Percentiles rank a stretch among this genome's conserved stretches.
phyloP scores from a whole-genome alignment of 1,139 yeast species.

The Zygotorulaspora mrakii region DNA sequence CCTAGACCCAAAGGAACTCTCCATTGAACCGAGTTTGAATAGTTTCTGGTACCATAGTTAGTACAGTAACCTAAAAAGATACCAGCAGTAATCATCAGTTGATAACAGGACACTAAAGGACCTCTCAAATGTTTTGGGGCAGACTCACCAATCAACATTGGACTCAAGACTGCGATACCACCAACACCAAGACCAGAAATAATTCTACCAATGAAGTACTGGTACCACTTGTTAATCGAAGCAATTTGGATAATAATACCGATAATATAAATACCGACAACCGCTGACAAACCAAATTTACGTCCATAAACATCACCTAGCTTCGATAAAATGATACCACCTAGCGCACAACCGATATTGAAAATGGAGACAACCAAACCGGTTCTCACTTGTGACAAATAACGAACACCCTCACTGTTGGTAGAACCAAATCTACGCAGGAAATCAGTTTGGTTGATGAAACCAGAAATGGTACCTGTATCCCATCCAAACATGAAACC shows the following conservation, averaged over 20 bases:
- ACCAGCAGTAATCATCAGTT: conserved; percentile 60
- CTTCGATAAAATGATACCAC: conserved; percentile 51
- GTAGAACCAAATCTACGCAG: conserved; percentile 45
- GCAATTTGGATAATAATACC: conserved; percentile 63
- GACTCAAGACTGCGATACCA: conserved; percentile 55
- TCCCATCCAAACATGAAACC: conserved; percentile 70
- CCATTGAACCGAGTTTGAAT: conserved; percentile 52
- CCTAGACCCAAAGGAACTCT: conserved; percentile 57
- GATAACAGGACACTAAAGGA: conserved; percentile 58
- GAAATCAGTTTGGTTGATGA: conserved; percentile 65
- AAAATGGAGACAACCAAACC: conserved; percentile 64
- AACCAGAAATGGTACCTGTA: conserved; percentile 74
- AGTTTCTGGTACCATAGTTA: conserved; percentile 52
- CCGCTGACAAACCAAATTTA: conserved; percentile 53
- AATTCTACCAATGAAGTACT: conserved; percentile 56
- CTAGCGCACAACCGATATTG: conserved; percentile 66
- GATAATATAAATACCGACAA: conserved; percentile 54
- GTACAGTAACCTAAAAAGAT: conserved; percentile 60
- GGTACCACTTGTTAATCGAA: conserved; percentile 48
- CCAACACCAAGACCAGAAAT: conserved; percentile 65
- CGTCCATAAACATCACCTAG: conserved; percentile 59
- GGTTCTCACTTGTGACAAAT: conserved; percentile 50
- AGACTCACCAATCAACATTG: conserved; percentile 62
- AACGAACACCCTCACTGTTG: conserved; percentile 34
- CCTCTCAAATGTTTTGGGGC: conserved; percentile 67